Evolutionary conservation across 208 protist species (phyloP), one percentile per base, ranked within the genome.

Genomic region (Endotrypanum monterogeii): DNA sequence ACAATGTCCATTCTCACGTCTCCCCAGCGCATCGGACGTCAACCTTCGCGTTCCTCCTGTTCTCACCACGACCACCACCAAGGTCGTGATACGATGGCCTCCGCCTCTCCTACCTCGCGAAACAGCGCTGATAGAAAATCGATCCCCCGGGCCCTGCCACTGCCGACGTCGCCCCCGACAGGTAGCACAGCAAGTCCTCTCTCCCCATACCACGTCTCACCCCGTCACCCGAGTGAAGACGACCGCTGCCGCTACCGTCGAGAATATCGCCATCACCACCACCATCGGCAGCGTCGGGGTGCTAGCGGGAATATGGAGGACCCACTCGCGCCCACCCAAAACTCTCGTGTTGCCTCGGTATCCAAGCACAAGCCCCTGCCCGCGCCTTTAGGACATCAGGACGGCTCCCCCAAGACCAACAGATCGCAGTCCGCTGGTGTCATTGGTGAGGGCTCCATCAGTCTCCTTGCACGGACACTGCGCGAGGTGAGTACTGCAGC

Each of bases 381-480:
- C 46, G 25, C 8, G 48, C 39, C 46, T 69, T 51, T 44, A 3
- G 30, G 54, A 18, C 72, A 58, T 65, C 60, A 44, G n/a, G 60
- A 11, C 32, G 30, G 23, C 28, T 71, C 56, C 32, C 73, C 73
- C 35, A 58, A 56, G 20, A 55, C 58, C 5, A 65, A 44, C 20
- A 65, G 35, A 65, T n/a, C 60, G 37, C 20, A 65, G 20, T 37
- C 60, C 37, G 23, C 7, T 16, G 66, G 54, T 5, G 48, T 48
- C 46, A 54, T 69, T 28, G 25, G 67, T 20, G 63, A 44, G 12
- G 70, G 74, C 50, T 48, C 74, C 18, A 73, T 79, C 50, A 46
- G 51, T 2, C 16, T 74, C 23, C 68, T 79, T 14, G 67, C 74
- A 4, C 67, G 74, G 41, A 71, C 74, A 12, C 63, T 79, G 35